A percentile compares a stretch with the other conserved stretches of the same genome.
These are phyloP conservation scores for Lachnellula hyalina DNA, from an alignment of 2,329 filamentous ascomycete species.

Conservation along the genomic window DNA sequence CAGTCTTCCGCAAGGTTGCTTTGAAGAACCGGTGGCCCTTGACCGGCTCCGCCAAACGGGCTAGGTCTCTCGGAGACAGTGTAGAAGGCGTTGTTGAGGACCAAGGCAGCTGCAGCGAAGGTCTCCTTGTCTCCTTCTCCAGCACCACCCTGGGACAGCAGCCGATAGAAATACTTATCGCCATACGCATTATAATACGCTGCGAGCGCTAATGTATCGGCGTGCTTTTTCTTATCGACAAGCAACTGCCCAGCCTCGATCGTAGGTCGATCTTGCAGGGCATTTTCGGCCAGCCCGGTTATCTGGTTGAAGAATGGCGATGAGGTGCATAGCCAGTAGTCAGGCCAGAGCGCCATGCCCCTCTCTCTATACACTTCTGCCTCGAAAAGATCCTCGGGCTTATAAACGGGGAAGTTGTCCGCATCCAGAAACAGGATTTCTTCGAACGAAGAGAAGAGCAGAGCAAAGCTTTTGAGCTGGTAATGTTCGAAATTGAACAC, in stretches of 20 bases:
- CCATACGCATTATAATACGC: slow-evolving; percentile 46
- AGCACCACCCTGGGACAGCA: slow-evolving; percentile 36
- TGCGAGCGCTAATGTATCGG: slow-evolving; percentile 38
- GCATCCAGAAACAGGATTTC: slow-evolving; percentile 45
- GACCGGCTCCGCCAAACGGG: slow-evolving; percentile 4
- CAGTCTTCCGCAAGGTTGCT: slow-evolving; percentile 6
- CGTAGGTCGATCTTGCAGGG: slow-evolving; percentile 23
- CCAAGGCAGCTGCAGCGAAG: slow-evolving; percentile 40
- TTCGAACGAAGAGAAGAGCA: slow-evolving; percentile 45
- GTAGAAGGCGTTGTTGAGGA: slow-evolving; percentile 36
- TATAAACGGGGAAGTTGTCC: slow-evolving; percentile 39
- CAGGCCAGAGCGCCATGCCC: slow-evolving; percentile 42
- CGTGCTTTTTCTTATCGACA: slow-evolving; percentile 38
- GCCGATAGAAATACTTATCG: slow-evolving; percentile 4
- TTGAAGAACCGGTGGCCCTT: slow-evolving; percentile 15
- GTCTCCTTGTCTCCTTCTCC: slow-evolving; percentile 49
- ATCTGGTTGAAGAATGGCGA: slow-evolving; percentile 37
- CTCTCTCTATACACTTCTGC: slow-evolving; percentile 36
- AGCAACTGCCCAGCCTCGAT: slow-evolving; percentile 42
- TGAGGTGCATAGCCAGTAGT: slow-evolving; percentile 39
- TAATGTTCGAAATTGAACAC: slow-evolving; percentile 36
- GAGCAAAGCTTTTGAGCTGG: slow-evolving; percentile 43
- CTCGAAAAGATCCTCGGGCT: slow-evolving; percentile 38
- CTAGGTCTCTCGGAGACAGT: slow-evolving; percentile 8
- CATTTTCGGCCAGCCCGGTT: slow-evolving; percentile 6